Evolutionary conservation across 495 filamentous ascomycete genomes (phyloP).

Genomic region (Hypoxylon trugodes): DNA sequence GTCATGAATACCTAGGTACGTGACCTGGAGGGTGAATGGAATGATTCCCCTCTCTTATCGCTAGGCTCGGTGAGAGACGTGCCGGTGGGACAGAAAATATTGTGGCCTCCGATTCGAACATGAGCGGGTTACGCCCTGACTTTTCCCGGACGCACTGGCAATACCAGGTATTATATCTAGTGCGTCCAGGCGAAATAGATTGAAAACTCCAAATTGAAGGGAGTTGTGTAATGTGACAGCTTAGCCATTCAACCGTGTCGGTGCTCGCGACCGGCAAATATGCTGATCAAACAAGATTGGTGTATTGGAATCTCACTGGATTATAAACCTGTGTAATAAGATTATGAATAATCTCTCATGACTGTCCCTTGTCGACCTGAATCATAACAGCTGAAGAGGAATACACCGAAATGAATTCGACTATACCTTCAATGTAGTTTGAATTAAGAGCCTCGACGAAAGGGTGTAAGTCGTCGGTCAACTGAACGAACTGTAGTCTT

Average conservation of each 20-base stretch:
- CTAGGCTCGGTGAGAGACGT: background rate
- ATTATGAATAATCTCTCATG: background rate
- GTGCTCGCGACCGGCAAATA: background rate
- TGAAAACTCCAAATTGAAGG: constrained; percentile 18
- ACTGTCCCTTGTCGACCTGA: background rate
- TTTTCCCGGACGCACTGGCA: background rate
- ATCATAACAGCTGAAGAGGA: constrained; percentile 1
- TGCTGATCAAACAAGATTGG: constrained; percentile 7
- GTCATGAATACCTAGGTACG: too few species aligned
- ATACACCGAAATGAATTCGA: background rate
- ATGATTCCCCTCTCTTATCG: background rate
- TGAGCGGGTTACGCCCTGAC: background rate
- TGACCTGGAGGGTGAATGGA: background rate
- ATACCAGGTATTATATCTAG: background rate
- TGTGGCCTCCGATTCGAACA: background rate
- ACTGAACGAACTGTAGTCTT: constrained; percentile 25
- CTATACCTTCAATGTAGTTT: background rate
- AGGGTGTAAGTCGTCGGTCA: background rate
- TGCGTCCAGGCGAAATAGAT: background rate
- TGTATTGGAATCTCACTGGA: background rate
- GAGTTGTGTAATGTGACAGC: constrained; percentile 3
- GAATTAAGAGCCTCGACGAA: background rate
- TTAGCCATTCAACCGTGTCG: constrained; percentile 19
- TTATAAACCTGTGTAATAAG: background rate
- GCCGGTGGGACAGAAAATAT: background rate